These are phyloP conservation scores for Cutaneotrichosporon cavernicola DNA, from an alignment of 1,284 basidiomycete species.

Conservation along the genomic window DNA sequence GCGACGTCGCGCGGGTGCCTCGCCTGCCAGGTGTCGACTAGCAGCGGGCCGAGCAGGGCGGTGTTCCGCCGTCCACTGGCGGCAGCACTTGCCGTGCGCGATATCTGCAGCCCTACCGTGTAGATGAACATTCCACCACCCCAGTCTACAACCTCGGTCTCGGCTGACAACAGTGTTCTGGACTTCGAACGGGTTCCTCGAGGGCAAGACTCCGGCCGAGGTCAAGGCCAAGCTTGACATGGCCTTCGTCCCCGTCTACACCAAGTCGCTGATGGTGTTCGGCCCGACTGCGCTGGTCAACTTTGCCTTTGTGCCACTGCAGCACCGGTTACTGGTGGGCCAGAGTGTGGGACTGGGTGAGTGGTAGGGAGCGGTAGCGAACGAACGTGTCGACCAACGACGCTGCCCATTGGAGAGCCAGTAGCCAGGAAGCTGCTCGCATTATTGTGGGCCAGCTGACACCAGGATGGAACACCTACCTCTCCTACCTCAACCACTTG, in stretches of 20 bases:
- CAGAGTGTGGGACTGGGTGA: conserved; percentile 72
- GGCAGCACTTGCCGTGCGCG: too few relatives aligned
- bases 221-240: conserved; percentile 43
- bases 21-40: too few relatives aligned
- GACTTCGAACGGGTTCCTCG: conserved; percentile 45
- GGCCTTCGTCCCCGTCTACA: conserved; percentile 44
- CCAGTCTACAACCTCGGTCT: neutral
- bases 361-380: conserved; percentile 7
- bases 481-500: conserved; percentile 43
- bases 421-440: too few relatives aligned
- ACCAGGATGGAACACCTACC: conserved; percentile 61
- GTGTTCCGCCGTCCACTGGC: too few relatives aligned
- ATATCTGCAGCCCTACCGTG: too few relatives aligned
- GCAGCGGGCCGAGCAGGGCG: too few relatives aligned
- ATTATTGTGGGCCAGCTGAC: neutral
- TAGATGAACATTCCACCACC: too few relatives aligned
- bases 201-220: conserved; percentile 41
- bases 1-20: too few relatives aligned
- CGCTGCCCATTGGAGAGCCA: too few relatives aligned
- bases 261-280: conserved; percentile 61
- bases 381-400: too few relatives aligned
- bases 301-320: conserved; percentile 73
- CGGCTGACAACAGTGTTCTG: conserved; percentile 35
- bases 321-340: conserved; percentile 73
- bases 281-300: conserved; percentile 77